A percentile compares a stretch with the other conserved stretches of the same genome.
phyloP scores from a whole-genome alignment of 768 basidiomycete species.

The Scleroderma citrinum region DNA sequence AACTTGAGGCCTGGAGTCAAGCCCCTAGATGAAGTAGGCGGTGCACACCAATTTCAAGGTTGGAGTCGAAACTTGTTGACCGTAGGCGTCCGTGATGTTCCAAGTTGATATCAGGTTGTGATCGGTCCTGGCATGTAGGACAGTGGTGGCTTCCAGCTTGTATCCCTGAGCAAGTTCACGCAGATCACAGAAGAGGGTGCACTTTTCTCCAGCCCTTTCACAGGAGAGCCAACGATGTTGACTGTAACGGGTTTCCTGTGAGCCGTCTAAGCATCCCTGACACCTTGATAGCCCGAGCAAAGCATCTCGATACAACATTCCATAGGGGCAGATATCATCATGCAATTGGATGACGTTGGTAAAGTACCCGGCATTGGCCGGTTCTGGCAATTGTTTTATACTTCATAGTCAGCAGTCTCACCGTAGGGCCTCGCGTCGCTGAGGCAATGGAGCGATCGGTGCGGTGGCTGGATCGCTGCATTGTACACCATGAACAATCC shows the following conservation, averaged over 20 bases:
- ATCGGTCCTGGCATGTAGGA: conserved; percentile 41
- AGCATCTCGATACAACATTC: conserved; percentile 87
- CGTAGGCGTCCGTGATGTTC: conserved; percentile 33
- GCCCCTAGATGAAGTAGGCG: conserved; percentile 68
- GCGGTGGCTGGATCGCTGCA: conserved; percentile 88
- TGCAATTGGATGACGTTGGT: conserved; percentile 94
- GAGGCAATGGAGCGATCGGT: conserved; percentile 89
- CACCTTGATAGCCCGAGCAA: conserved; percentile 66
- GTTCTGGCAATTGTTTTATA: conserved; percentile 2
- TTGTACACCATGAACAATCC: conserved; percentile 62
- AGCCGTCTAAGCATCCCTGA: conserved; percentile 1
- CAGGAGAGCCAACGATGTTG: conserved; percentile 82
- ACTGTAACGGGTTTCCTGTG: conserved; percentile 45
- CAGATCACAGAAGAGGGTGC: conserved; percentile 88
- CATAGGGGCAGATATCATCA: conserved; percentile 90
- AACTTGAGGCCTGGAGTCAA: conserved; percentile 79
- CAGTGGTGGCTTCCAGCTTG: conserved; percentile 87
- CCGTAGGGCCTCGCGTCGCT: conserved; percentile 71
- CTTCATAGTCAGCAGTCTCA: conserved; percentile 66
- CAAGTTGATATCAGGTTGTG: background rate
- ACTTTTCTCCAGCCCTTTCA: conserved; percentile 78
- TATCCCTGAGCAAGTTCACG: conserved; percentile 78
- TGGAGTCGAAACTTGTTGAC: conserved; percentile 85
- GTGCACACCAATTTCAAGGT: conserved; percentile 87
- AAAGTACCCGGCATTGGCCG: conserved; percentile 21